phyloP scores from a whole-genome alignment of 2,329 filamentous ascomycete genomes.

The Xylariaceae sp. region DNA sequence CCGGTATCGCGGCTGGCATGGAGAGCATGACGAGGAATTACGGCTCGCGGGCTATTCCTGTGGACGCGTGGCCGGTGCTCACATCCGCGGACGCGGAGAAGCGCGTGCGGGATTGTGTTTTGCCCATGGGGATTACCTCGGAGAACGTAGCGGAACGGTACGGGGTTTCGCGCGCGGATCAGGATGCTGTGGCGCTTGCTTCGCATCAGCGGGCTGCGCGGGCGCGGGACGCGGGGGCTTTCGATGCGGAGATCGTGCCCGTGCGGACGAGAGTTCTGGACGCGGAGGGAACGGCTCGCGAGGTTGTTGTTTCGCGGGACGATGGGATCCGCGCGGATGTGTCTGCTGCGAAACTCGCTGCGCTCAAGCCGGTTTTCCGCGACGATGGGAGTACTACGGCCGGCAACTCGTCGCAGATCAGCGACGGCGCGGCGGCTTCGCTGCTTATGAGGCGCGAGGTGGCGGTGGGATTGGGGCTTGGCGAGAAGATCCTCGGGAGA shows the following conservation, averaged over 20 bases:
- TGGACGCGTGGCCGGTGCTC: slow-evolving; percentile 72
- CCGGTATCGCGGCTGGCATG: slow-evolving; percentile 83
- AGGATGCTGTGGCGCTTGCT: slow-evolving; percentile 75
- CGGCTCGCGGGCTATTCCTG: slow-evolving; percentile 76
- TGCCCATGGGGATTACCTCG: slow-evolving; percentile 87
- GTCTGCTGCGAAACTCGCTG: slow-evolving; percentile 60
- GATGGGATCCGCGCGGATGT: slow-evolving; percentile 74
- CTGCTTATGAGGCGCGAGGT: slow-evolving; percentile 82
- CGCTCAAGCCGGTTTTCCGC: slow-evolving; percentile 83
- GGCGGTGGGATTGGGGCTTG: slow-evolving; percentile 67
- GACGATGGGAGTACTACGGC: slow-evolving; percentile 73
- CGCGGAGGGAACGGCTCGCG: slow-evolving; percentile 56
- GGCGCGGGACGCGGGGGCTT: slow-evolving; percentile 65
- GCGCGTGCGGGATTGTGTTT: slow-evolving; percentile 80
- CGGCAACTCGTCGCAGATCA: slow-evolving; percentile 81
- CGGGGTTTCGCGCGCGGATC: slow-evolving; percentile 60
- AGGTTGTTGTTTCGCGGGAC: slow-evolving; percentile 68
- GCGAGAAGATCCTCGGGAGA: slow-evolving; percentile 68
- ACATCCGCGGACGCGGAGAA: slow-evolving; percentile 51
- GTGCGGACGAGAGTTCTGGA: slow-evolving; percentile 68
- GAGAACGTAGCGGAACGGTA: slow-evolving; percentile 85
- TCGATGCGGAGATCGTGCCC: slow-evolving; percentile 74
- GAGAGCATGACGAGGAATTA: slow-evolving; percentile 97
- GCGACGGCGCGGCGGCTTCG: slow-evolving; percentile 79
- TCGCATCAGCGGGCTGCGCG: slow-evolving; percentile 69